phyloP scores from a whole-genome alignment of 768 basidiomycete species.

The Mycena galopus region DNA sequence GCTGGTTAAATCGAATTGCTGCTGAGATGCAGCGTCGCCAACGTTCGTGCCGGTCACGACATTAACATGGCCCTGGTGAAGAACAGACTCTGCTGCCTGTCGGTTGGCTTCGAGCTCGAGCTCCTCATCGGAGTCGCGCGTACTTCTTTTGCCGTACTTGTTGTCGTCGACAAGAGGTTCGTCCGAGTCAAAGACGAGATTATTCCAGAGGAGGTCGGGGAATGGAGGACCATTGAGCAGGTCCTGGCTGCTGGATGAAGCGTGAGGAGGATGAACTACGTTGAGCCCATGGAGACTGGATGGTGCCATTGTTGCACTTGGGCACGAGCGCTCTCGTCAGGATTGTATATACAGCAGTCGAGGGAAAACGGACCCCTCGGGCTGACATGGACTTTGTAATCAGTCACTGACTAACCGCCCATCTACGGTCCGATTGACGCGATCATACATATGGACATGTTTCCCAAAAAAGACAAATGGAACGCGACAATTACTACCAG shows the following conservation, averaged over 20 bases:
- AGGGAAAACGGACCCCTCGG: neutral
- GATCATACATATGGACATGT: neutral
- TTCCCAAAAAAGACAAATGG: no score
- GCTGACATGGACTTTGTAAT: neutral
- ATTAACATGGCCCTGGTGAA: conserved; percentile 70
- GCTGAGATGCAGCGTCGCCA: conserved; percentile 51
- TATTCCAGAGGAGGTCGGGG: conserved; percentile 88
- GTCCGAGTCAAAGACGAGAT: conserved; percentile 83
- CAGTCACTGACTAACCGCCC: neutral
- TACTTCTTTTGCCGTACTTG: conserved; percentile 49
- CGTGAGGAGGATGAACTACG: conserved; percentile 70
- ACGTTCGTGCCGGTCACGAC: conserved; percentile 65
- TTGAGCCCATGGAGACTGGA: conserved; percentile 84
- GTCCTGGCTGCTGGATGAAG: conserved; percentile 63
- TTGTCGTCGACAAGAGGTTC: conserved; percentile 62
- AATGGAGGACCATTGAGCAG: conserved; percentile 73
- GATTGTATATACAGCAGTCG: conserved; percentile 13
- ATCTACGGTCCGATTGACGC: neutral
- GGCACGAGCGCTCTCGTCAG: neutral
- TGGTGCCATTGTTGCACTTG: conserved; percentile 62
- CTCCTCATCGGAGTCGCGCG: conserved; percentile 59
- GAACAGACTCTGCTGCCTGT: conserved; percentile 53
- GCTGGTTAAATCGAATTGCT: conserved; percentile 54
- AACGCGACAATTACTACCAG: no score
- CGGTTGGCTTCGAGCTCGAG: conserved; percentile 58